Conservation (phyloP, 1,284 basidiomycete genomes). For the Mycena citricolor region DNA sequence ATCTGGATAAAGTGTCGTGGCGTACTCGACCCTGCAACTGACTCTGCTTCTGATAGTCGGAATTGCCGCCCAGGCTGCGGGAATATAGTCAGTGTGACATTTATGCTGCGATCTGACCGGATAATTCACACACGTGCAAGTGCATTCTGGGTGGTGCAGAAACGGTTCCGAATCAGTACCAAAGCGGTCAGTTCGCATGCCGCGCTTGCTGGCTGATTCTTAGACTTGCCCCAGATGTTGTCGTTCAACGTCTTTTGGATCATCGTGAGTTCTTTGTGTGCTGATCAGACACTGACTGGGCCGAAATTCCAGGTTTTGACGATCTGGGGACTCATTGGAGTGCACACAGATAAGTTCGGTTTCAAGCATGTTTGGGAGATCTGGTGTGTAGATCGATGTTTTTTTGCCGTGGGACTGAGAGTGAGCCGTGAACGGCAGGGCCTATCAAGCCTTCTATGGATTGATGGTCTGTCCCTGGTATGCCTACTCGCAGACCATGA, state of each 20-base stretch:
- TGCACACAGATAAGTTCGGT: conserved; percentile 73
- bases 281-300: neutral
- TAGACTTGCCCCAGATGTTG: conserved; percentile 52
- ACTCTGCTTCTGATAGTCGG: conserved; percentile 77
- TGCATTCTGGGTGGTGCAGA: conserved; percentile 78
- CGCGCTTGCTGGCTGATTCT: neutral
- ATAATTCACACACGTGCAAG: conserved; percentile 38
- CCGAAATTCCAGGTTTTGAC: conserved; percentile 55
- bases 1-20: conserved; percentile 45
- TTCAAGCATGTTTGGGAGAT: conserved; percentile 85
- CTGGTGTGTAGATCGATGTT: conserved; percentile 44
- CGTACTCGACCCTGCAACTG: conserved; percentile 66
- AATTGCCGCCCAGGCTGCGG: conserved; percentile 70
- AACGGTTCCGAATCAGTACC: conserved; percentile 66
- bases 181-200: conserved; percentile 57
- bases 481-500: conserved; percentile 83
- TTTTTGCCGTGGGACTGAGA: neutral
- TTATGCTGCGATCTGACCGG: neutral
- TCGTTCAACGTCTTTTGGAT: conserved; percentile 75
- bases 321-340: conserved; percentile 76
- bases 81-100: conserved; percentile 62
- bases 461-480: conserved; percentile 85
- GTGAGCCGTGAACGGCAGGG: conserved; percentile 37
- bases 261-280: conserved; percentile 41
- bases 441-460: conserved; percentile 74